These are phyloP conservation scores for Forsythia suspensa DNA, from an alignment of 257 asterid species.

Conservation along the genomic window DNA sequence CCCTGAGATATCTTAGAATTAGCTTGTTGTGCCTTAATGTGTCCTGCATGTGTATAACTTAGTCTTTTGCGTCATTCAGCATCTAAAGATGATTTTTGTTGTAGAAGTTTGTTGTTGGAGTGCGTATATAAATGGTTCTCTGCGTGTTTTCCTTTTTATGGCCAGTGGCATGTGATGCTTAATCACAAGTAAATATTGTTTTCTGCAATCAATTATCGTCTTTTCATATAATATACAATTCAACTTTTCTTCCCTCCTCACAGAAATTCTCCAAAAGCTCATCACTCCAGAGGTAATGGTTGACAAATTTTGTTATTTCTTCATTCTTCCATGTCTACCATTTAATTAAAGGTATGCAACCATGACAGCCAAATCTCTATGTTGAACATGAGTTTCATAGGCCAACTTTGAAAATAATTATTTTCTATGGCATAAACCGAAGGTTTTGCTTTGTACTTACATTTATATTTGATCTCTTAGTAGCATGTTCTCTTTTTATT, in stretches of 20 bases:
- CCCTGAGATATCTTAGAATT: neutral
- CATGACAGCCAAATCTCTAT: no score
- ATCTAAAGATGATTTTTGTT: neutral
- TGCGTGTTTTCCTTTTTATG: neutral
- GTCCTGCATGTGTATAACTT: neutral
- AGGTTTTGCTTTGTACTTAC: no score
- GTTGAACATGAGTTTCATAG: no score
- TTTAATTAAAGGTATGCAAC: no score
- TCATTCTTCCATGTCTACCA: no score
- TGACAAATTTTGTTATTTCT: no score
- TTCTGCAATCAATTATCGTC: neutral
- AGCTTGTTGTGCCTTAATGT: neutral
- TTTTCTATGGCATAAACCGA: no score
- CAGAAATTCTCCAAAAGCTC: no score
- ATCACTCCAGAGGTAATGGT: no score
- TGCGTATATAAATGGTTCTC: neutral
- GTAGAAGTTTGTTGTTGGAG: neutral
- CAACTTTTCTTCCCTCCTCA: neutral
- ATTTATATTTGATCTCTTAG: no score
- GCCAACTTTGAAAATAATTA: no score
- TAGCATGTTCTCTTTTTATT: no score
- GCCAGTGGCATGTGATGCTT: neutral
- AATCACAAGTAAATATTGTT: neutral
- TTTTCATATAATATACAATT: neutral
- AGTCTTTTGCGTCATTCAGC: neutral